Conservation (phyloP, 1,284 basidiomycete species). For the Ustilago cynodontis region DNA sequence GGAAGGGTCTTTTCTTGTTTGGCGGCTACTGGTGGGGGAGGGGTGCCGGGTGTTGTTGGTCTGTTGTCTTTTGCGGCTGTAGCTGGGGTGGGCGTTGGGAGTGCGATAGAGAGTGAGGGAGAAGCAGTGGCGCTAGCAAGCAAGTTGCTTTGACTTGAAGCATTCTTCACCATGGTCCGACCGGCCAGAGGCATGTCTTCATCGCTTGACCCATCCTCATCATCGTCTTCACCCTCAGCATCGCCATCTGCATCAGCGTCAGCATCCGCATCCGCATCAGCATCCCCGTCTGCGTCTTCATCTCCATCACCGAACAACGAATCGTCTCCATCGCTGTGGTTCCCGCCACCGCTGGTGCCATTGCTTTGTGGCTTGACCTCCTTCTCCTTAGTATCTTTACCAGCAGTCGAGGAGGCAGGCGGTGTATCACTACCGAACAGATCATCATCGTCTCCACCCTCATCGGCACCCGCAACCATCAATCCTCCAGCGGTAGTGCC, state of each 20-base stretch:
- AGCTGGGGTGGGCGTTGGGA: conserved; percentile 9
- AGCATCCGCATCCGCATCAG: conserved; percentile 49
- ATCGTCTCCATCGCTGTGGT: conserved; percentile 46
- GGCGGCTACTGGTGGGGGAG: conserved; percentile 7
- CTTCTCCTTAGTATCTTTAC: conserved; percentile 10
- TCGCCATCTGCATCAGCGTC: conserved; percentile 40
- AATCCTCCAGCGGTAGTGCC: conserved; percentile 31
- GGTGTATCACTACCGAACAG: conserved; percentile 53
- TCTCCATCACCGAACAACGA: conserved; percentile 54
- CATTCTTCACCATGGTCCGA: conserved; percentile 33
- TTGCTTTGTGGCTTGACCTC: conserved; percentile 5
- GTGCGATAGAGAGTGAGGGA: conserved; percentile 18
- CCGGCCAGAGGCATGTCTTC: conserved; percentile 54
- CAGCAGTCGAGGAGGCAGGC: conserved; percentile 14
- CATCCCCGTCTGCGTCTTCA: conserved; percentile 58
- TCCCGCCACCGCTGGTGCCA: conserved; percentile 21
- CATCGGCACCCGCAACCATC: conserved; percentile 39
- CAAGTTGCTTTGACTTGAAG: conserved; percentile 23
- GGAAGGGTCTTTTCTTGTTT: conserved; percentile 47
- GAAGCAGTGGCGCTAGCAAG: conserved; percentile 21
- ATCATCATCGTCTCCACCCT: conserved; percentile 38
- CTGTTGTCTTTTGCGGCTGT: neutral
- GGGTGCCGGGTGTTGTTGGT: conserved; percentile 10
- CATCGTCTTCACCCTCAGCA: conserved; percentile 57
- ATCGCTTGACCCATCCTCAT: conserved; percentile 68